Percentiles rank a stretch among this genome's conserved stretches.
These are phyloP conservation scores for Digitaria exilis DNA, from an alignment of 202 grass and related monocot species.

Conservation along the genomic window DNA sequence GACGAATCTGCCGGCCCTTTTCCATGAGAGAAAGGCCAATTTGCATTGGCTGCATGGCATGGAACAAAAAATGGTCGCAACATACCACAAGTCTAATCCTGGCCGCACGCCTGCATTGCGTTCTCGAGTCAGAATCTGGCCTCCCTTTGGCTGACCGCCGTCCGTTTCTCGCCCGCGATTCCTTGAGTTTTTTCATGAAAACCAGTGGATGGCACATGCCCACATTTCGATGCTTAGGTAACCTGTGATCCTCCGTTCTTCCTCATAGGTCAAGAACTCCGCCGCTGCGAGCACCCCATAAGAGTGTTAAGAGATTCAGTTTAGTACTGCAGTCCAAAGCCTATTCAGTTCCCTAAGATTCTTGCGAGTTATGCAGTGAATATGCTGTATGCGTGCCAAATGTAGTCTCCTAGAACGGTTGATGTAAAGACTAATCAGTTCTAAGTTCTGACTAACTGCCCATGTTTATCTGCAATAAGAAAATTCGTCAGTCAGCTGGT, in stretches of 20 bases:
- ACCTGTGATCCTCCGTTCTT: not conserved
- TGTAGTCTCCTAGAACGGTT: not conserved
- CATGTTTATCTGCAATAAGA: not conserved
- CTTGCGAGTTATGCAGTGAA: not conserved
- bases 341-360: not conserved
- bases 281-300: not conserved
- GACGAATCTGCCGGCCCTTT: conserved; percentile 33
- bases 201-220: conserved; percentile 26
- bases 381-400: conserved; percentile 33
- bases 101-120: no score
- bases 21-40: conserved; percentile 1
- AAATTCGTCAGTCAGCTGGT: conserved; percentile 2
- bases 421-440: not conserved
- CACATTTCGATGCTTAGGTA: conserved; percentile 23
- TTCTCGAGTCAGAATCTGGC: conserved; percentile 48
- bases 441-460: not conserved
- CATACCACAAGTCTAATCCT: no score
- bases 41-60: not conserved
- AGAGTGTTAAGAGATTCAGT: not conserved
- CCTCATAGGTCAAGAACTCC: conserved; percentile 27
- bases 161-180: conserved; percentile 31
- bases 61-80: not conserved
- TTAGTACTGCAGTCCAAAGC: not conserved
- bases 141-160: conserved; percentile 46
- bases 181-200: not conserved